Evolutionary conservation across 352 stramenopile genomes (phyloP), one percentile per base, ranked within the genome.

Genomic region (Phytopythium aichiense): DNA sequence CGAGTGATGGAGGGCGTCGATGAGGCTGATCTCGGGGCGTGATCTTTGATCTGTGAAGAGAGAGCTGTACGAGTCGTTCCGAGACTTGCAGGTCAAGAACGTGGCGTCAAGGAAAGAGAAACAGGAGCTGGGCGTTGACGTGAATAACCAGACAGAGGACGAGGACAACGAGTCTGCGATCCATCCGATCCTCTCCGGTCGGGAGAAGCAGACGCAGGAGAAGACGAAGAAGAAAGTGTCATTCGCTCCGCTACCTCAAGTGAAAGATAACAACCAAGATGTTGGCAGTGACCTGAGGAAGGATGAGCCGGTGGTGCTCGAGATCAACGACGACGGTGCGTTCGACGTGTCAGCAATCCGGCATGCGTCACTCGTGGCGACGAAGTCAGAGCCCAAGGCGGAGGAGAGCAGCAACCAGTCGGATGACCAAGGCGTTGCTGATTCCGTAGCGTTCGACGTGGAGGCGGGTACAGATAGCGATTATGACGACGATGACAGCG

Each of bases 21-120:
- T 40, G 25, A 13, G 37, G 50, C 37, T 53, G 23, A 25, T 7
- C 18, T 50, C 20, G 0, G 0, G n/a, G 62, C 42, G 18, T 28
- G 1, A 2, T 18, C 9, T 52, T 2, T 60, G 18, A 31, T 6
- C 33, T 2, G 58, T 85, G 81, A 42, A 68, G 43, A 79, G 69
- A 30, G 55, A 40, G n/a, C 77, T 94, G 70, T 94, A 91, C 61
- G 79, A 87, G 30, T 91, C 82, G 7, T 90, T 94, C 58, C 69
- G 68, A 42, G 59, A 84, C 43, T 54, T 87, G 2, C 66, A 84
- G 30, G 46, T 54, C 9, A 58, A 74, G 22, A 63, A 61, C 7
- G n/a, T 40, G 30, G 16, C 25, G 16, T 25, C 40, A 13, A 28
- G 1, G 16, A 50, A 30, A 4, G 9, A 5, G 15, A 30, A 35